Conservation (phyloP, 1,139 yeast genomes). For the Lodderomyces pseudojiufengensis region DNA sequence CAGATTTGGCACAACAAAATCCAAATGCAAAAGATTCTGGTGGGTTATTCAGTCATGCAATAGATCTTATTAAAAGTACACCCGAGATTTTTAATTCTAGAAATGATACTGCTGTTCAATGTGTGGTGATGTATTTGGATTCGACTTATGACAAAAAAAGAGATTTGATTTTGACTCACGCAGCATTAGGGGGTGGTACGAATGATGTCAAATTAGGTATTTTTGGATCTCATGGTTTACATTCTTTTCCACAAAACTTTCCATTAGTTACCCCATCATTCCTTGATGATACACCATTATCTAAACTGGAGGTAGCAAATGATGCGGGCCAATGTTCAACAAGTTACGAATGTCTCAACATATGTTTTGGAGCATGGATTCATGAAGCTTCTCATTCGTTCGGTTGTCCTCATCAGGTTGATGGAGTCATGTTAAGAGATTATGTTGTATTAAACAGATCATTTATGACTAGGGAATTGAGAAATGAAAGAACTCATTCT, state of each 20-base stretch:
- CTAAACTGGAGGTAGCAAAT: constrained; percentile 74
- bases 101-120: constrained; percentile 54
- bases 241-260: constrained; percentile 80
- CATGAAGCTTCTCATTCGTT: constrained; percentile 85
- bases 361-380: constrained; percentile 90
- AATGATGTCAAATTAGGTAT: constrained; percentile 73
- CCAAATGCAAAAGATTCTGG: constrained; percentile 68
- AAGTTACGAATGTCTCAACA: constrained; percentile 83
- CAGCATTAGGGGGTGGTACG: constrained; percentile 90
- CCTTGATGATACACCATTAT: constrained; percentile 64
- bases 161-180: constrained; percentile 75
- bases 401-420: constrained; percentile 89
- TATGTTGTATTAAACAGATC: constrained; percentile 78
- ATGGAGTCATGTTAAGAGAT: constrained; percentile 88
- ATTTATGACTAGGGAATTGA: constrained; percentile 69
- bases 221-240: constrained; percentile 90
- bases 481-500: constrained; percentile 49
- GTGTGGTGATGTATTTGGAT: constrained; percentile 82
- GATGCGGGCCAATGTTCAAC: constrained; percentile 83
- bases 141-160: constrained; percentile 69
- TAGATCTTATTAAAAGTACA: constrained; percentile 54
- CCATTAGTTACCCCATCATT: constrained; percentile 69
- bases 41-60: constrained; percentile 72
- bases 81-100: constrained; percentile 25
- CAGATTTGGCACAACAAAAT: constrained; percentile 86